These are phyloP conservation scores for Leptographium galeiforme DNA, from an alignment of 2,329 filamentous ascomycete species.

Conservation along the genomic window DNA sequence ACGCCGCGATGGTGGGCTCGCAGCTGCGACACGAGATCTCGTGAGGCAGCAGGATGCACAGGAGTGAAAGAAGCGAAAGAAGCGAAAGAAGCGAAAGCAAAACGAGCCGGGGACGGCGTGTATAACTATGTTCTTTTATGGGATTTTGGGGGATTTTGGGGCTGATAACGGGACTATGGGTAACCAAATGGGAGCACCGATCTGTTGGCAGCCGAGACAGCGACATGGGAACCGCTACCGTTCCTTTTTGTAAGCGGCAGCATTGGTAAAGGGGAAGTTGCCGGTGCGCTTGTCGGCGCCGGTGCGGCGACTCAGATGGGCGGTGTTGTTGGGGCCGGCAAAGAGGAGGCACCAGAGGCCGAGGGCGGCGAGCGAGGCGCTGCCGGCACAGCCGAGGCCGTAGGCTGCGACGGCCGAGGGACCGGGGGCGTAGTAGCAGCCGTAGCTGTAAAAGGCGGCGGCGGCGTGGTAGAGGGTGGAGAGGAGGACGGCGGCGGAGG, in stretches of 20 bases:
- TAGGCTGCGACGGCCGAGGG: constrained; percentile 48
- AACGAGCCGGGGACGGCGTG: neutral
- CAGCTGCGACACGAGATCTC: constrained; percentile 9
- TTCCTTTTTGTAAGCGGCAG: constrained; percentile 12
- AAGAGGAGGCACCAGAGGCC: constrained; percentile 49
- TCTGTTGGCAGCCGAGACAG: too few relatives aligned
- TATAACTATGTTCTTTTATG: neutral
- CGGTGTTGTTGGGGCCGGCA: constrained; percentile 16
- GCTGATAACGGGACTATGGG: neutral
- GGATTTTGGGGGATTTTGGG: neutral
- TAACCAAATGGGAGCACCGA: neutral
- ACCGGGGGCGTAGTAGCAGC: constrained; percentile 43
- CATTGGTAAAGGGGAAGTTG: constrained; percentile 25
- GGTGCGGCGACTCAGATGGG: constrained; percentile 22
- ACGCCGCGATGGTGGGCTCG: constrained; percentile 5
- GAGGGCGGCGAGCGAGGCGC: constrained; percentile 41
- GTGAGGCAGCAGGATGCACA: too few relatives aligned
- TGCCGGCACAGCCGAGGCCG: constrained; percentile 40
- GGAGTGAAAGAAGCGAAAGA: too few relatives aligned
- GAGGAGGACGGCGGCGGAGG: constrained; percentile 50
- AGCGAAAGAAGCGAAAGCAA: too few relatives aligned
- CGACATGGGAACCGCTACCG: neutral
- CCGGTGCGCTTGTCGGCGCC: constrained; percentile 28
- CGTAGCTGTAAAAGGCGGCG: constrained; percentile 54
- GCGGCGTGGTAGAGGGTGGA: constrained; percentile 53